Evolutionary conservation across 192 early-diverging fungal genomes (phyloP), one percentile per base, ranked within the genome.

Genomic region (Entrophospora sp.): DNA sequence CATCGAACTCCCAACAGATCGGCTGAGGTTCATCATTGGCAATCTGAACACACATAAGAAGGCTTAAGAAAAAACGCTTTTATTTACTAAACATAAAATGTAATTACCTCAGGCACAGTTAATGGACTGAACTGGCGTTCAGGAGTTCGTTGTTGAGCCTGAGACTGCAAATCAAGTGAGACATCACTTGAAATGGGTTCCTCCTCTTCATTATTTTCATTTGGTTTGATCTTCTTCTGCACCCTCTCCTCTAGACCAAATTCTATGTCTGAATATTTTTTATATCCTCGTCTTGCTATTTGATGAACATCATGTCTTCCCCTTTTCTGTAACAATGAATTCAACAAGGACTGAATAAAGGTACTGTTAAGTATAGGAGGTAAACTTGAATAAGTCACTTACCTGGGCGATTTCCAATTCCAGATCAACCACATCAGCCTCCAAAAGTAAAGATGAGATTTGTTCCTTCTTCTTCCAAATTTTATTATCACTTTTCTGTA

Each of bases 201-300:
- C 48, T 5, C 48, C 38, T 40, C 38, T 14, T 40, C 38, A 40
- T 40, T 40, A 40, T 10, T 51, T 51, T 51, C 48, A 51, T 51
- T 51, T 51, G 48, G 5, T 57, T 37, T 58, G 34, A 58, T 58
- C n/a, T 37, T 34, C 35, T 58, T 58, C 56, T 58, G 56, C 34
- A 20, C 56, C 35, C 10, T 14, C 20, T 58, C 0, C 4, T 37
- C 35, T 58, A 32, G 56, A 58, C 25, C 35, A 58, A 58, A 58
- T 58, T 58, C 56, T 58, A 58, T 38, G 14, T 58, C 56, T 37
- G 56, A 58, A 58, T 58, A 58, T 58, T 18, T 14, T 58, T 58
- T 34, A 58, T 38, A 58, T 58, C 25, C 56, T 36, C 35, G 16
- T 57, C 55, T 31, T 57, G 55, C 55, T 57, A 57, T 57, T 57